Evolutionary conservation across 2,329 filamentous ascomycete species (phyloP).

Genomic region (Fusarium pseudonygamai): DNA sequence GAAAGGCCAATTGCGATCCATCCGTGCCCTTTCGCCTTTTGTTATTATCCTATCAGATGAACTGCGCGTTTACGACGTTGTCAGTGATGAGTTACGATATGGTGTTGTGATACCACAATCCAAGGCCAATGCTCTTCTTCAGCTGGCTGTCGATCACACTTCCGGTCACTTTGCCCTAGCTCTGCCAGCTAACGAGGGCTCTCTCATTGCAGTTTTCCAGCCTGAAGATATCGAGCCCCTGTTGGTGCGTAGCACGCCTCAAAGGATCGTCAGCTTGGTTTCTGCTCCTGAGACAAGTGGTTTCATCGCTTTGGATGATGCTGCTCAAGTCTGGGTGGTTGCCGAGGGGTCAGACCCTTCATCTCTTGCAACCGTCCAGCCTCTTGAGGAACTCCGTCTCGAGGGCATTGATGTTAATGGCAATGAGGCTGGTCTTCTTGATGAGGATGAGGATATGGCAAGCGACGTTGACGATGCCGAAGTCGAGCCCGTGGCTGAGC

Average conservation of each 20-base stretch:
- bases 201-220: slow-evolving; percentile 73
- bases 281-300: slow-evolving; percentile 72
- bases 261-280: slow-evolving; percentile 72
- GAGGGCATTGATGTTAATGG: slow-evolving; percentile 49
- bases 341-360: slow-evolving; percentile 67
- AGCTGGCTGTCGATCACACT: slow-evolving; percentile 75
- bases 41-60: slow-evolving; percentile 79
- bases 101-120: slow-evolving; percentile 65
- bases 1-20: slow-evolving; percentile 69
- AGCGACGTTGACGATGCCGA: slow-evolving; percentile 56
- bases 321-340: slow-evolving; percentile 74
- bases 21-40: slow-evolving; percentile 77
- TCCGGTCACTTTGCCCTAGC: slow-evolving; percentile 74
- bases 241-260: slow-evolving; percentile 64
- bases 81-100: slow-evolving; percentile 78
- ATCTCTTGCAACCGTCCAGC: slow-evolving; percentile 62
- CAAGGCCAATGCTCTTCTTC: slow-evolving; percentile 59
- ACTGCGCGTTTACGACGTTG: slow-evolving; percentile 84
- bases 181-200: slow-evolving; percentile 57
- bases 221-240: slow-evolving; percentile 67
- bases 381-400: slow-evolving; percentile 64
- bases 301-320: slow-evolving; percentile 79
- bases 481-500: slow-evolving; percentile 50
- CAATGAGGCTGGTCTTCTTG: slow-evolving; percentile 45
- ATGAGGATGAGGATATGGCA: slow-evolving; percentile 54